Evolutionary conservation across 495 filamentous ascomycete species (phyloP).

Genomic region (Neurospora terricola): DNA sequence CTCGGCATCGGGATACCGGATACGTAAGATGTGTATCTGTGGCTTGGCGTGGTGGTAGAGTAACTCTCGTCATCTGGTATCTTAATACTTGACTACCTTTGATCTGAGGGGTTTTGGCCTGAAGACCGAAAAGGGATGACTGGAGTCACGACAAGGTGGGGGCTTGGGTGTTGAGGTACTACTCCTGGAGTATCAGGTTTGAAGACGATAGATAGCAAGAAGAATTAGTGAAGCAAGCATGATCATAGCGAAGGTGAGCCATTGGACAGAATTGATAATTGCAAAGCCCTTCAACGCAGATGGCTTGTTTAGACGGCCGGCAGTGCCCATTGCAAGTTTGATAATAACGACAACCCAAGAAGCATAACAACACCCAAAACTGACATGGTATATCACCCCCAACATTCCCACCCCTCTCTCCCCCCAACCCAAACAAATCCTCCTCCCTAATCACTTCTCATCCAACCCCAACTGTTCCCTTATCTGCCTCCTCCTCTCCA

Average conservation of each 20-base stretch:
- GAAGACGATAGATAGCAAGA: not conserved
- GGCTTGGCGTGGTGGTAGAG: not conserved
- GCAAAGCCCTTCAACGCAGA: not conserved
- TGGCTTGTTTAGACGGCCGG: not conserved
- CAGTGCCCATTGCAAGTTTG: not conserved
- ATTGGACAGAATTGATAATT: not conserved
- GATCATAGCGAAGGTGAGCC: not conserved
- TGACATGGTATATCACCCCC: not conserved
- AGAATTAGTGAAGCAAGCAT: not conserved
- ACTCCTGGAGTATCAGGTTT: no score
- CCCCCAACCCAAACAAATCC: no score
- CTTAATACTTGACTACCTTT: no score
- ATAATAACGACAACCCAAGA: not conserved
- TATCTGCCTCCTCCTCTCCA: constrained; percentile 36
- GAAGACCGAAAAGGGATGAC: not conserved
- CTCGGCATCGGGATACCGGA: not conserved
- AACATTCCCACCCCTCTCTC: no score
- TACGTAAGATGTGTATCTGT: not conserved
- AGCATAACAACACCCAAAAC: not conserved
- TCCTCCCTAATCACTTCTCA: constrained; percentile 8
- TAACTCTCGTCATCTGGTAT: not conserved
- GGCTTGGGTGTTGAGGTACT: not conserved
- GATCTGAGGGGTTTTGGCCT: not conserved
- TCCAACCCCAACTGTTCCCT: constrained; percentile 20
- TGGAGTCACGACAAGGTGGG: not conserved